Conservation (phyloP, 2,329 filamentous ascomycete genomes). For the Dactylellina parvicollis region DNA sequence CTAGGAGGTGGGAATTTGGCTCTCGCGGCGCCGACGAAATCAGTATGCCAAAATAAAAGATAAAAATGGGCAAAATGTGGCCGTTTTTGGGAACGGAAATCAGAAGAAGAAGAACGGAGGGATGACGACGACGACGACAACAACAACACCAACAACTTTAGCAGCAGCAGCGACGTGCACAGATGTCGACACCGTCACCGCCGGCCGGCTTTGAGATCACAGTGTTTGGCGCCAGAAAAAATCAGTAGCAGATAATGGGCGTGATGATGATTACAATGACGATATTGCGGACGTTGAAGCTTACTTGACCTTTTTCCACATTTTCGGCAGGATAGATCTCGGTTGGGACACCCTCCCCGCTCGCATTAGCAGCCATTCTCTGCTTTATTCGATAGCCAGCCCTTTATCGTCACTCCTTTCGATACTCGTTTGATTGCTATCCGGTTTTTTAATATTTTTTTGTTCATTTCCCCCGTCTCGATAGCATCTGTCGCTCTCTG, state of each 20-base stretch:
- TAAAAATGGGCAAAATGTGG: no score
- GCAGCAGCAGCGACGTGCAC: background rate
- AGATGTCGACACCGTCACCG: background rate
- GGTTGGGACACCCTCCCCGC: constrained; percentile 27
- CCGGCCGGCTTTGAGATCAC: background rate
- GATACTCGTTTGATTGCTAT: constrained; percentile 27
- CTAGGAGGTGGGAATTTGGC: no score
- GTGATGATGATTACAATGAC: background rate
- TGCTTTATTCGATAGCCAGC: constrained; percentile 16
- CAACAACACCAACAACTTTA: background rate
- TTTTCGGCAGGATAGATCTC: constrained; percentile 41
- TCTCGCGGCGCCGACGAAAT: no score
- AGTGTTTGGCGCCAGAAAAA: background rate
- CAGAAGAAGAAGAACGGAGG: no score
- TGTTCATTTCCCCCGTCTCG: background rate
- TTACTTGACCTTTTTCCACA: constrained; percentile 14
- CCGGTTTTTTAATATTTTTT: constrained; percentile 8
- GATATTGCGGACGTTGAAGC: constrained; percentile 10
- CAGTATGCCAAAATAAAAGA: no score
- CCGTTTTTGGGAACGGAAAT: no score
- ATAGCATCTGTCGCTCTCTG: no score
- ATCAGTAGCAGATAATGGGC: background rate
- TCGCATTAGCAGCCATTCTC: constrained; percentile 11
- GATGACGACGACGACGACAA: no score
- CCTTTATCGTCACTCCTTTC: constrained; percentile 47